phyloP scores from a whole-genome alignment of 1,139 yeast species.

The Protomyces inouyei region DNA sequence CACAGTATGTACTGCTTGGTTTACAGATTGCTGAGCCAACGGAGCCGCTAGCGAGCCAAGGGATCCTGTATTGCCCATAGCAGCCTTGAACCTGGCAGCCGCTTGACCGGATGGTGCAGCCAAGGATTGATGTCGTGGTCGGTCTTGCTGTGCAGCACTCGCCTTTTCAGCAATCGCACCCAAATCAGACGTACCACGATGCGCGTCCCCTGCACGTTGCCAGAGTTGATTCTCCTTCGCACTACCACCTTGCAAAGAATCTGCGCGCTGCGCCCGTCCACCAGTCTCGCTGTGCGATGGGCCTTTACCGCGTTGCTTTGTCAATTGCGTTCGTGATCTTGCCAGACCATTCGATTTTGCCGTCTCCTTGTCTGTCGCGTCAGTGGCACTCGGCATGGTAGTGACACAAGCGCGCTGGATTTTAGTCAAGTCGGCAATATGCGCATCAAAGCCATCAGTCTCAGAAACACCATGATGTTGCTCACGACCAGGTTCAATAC shows the following conservation, averaged over 20 bases:
- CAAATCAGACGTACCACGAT: background rate
- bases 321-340: background rate
- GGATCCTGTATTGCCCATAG: background rate
- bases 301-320: background rate
- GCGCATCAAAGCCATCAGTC: background rate
- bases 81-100: background rate
- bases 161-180: background rate
- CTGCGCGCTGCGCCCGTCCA: background rate
- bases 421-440: background rate
- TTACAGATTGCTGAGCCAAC: background rate
- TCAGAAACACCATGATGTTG: background rate
- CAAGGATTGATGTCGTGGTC: background rate
- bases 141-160: background rate
- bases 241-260: background rate
- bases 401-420: background rate
- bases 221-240: background rate
- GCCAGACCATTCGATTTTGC: background rate
- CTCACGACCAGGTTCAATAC: constrained; percentile 17
- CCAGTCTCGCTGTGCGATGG: background rate
- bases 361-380: background rate
- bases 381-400: background rate
- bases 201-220: background rate
- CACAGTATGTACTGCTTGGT: no score
- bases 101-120: background rate
- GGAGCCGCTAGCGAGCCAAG: background rate